Percentiles rank a stretch among this genome's conserved stretches.
These are phyloP conservation scores for Camelina laxa DNA, from an alignment of 345 rosid genomes.

Conservation along the genomic window DNA sequence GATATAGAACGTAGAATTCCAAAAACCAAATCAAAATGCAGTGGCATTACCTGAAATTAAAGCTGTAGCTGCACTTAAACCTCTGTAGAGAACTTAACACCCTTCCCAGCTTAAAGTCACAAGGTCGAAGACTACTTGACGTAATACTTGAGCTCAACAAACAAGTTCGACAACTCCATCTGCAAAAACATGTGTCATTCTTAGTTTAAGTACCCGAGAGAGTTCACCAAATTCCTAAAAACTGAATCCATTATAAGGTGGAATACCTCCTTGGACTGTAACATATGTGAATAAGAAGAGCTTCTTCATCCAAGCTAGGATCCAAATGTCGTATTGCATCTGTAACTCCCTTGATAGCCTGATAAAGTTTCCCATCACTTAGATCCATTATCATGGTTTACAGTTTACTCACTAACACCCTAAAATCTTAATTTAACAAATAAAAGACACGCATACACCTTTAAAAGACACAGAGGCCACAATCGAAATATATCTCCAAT, in stretches of 20 bases:
- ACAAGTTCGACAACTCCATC: constrained; percentile 89
- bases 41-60: constrained; percentile 63
- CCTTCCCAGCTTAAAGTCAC: constrained; percentile 89
- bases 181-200: constrained; percentile 37
- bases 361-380: not conserved
- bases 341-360: constrained; percentile 75
- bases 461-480: not conserved
- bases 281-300: constrained; percentile 77
- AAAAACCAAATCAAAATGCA: not conserved
- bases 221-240: not conserved
- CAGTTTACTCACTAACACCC: not conserved
- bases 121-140: constrained; percentile 72
- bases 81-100: constrained; percentile 72
- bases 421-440: not conserved
- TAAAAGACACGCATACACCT: no score
- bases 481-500: not conserved
- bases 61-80: constrained; percentile 81
- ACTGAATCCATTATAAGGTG: not conserved
- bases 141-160: constrained; percentile 62
- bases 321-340: constrained; percentile 64
- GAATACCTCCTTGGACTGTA: constrained; percentile 90
- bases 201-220: not conserved
- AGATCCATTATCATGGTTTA: constrained; percentile 15
- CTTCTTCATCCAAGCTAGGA: constrained; percentile 58
- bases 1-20: not conserved